Evolutionary conservation across 1,284 basidiomycete species (phyloP), one percentile per base, ranked within the genome.

Genomic region (Meira nashicola): DNA sequence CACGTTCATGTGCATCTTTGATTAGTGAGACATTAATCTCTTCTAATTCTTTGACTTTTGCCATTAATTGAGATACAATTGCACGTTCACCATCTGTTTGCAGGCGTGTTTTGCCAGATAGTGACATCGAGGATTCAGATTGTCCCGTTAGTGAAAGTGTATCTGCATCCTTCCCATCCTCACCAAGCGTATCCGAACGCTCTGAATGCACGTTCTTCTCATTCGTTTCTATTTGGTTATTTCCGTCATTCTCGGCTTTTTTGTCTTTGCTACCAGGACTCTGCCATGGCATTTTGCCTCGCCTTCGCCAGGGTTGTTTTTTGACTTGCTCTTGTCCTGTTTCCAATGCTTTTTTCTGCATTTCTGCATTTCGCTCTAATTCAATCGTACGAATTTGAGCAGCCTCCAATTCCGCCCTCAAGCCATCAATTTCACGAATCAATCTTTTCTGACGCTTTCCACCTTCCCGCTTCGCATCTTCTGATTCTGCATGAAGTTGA

Each of bases 1-100:
- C 69, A 47, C 70, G 66, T 46, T 71, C 70, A 23, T 60, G 59
- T 25, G 65, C 68, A 5, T 60, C 64, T 40, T 55, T 58, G 6
- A 66, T 62, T 58, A 74, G 69, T 15, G 62, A 65, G 0, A 56
- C 43, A 48, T 74, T 74, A 3, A 68, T 68, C 51, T 73, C 69
- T 54, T 73, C 71, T 7, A 74, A 59, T 55, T 74, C 72, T 19
- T 63, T 63, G 57, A 74, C 65, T 58, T 74, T 74, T 58, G 65
- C 62, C 12, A 74, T 57, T 4, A 74, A 57, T 39, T 69, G 72
- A 1, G 64, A 60, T 0, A 74, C 55, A 1, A 74, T 53, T 19
- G 65, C 70, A 11, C 63, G 62, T 44, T 74, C 71, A 21, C 59
- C 63, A 1, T 37, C 53, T 12, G 33, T 55, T 14, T 39, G 14